These are phyloP conservation scores for Saccharomycopsis javanensis DNA, from an alignment of 805 yeast species.

Conservation along the genomic window DNA sequence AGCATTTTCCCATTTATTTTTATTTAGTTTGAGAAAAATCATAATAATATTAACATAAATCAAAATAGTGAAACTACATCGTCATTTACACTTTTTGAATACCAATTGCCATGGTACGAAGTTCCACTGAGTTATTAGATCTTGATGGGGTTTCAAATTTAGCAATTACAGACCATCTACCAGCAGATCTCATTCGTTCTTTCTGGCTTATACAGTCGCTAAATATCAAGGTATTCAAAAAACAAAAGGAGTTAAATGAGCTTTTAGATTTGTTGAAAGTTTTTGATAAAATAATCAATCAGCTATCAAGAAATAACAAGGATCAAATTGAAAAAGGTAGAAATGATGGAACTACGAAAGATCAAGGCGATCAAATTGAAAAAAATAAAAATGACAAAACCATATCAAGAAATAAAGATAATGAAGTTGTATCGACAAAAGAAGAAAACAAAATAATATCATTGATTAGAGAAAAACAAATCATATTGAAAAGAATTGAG, in stretches of 20 bases:
- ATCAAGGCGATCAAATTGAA: background rate
- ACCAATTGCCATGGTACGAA: background rate
- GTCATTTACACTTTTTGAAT: background rate
- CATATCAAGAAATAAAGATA: too few species aligned
- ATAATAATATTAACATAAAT: too few species aligned
- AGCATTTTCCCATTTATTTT: too few species aligned
- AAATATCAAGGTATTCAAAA: constrained; percentile 22
- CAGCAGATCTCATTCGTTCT: constrained; percentile 34
- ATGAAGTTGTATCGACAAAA: too few species aligned
- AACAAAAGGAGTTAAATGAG: background rate
- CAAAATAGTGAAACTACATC: too few species aligned
- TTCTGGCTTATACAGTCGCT: constrained; percentile 33
- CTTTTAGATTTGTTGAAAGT: background rate
- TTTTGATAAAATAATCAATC: background rate
- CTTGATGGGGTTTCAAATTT: constrained; percentile 11
- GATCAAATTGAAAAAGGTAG: too few species aligned
- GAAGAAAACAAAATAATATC: background rate
- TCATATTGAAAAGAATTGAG: background rate
- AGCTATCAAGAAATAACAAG: too few species aligned
- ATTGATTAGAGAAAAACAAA: background rate
- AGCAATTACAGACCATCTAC: constrained; percentile 30
- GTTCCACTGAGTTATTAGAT: constrained; percentile 3
- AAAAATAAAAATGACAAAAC: too few species aligned
- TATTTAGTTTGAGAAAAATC: too few species aligned
- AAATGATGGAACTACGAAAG: too few species aligned